Evolutionary conservation across 2,329 filamentous ascomycete genomes (phyloP), one percentile per base, ranked within the genome.

Genomic region (Aureobasidium sp.): DNA sequence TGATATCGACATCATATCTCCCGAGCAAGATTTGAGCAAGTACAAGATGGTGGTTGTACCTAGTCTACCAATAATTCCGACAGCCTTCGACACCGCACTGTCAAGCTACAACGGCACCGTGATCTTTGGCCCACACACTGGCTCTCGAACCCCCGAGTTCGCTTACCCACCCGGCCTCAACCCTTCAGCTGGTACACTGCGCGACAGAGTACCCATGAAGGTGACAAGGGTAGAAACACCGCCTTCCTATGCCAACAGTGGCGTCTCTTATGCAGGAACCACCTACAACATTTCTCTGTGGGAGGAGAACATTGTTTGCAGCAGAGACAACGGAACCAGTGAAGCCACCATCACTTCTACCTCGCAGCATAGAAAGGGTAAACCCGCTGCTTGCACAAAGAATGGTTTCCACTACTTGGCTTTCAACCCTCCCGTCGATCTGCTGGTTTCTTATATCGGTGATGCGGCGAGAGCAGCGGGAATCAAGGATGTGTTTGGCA

Each of bases 1-100:
- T 8, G 65, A 64, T 55, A 61, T 68, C 39, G 67, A 68, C n/a
- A 61, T 68, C 36, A 65, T 68, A 12, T 67, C 65, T 1, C 61
- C 66, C 3, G 64, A 67, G 22, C 65, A 67, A 42, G 58, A 48
- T 39, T 27, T 68, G 8, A 49, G 58, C 31, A 62, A 63, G 1
- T 68, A 68, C 60, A 67, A 67, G 39, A 63, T 66, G 62, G 63
- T 67, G 8, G 58, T 68, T 14, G 66, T 68, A 15, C 67, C 67
- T 20, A 65, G 63, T 31, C 64, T 68, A 5, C 67, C 67, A 3
- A 67, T 68, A 42, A 66, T 67, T 14, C 65, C 65, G 1, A 61
- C 64, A 2, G 17, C 55, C 9, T 67, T 68, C 62, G 59, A 67
- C 20, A 22, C 53, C 29, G 37, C 62, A 6, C 52, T 68, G 3